These are phyloP conservation scores for Salix suchowensis DNA, from an alignment of 345 rosid genomes.

Conservation along the genomic window DNA sequence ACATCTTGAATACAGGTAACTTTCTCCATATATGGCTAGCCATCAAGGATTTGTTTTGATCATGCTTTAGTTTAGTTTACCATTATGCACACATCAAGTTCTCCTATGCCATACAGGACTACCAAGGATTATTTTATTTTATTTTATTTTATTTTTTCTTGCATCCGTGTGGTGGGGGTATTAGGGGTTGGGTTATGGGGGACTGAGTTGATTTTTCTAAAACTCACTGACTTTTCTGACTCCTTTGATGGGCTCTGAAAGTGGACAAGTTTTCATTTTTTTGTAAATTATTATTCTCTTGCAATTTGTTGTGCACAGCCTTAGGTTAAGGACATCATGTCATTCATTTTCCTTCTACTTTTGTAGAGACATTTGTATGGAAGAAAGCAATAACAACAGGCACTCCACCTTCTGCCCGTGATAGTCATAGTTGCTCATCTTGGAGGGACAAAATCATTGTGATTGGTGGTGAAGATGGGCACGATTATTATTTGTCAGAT, in stretches of 20 bases:
- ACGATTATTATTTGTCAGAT: constrained; percentile 88
- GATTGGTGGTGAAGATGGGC: constrained; percentile 95
- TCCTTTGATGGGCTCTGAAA: not conserved
- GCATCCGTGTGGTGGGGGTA: not conserved
- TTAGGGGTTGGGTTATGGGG: not conserved
- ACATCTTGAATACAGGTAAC: constrained; percentile 85
- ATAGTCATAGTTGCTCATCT: constrained; percentile 93
- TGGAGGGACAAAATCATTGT: constrained; percentile 87
- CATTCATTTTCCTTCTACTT: not conserved
- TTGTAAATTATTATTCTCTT: not conserved
- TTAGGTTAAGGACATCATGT: not conserved
- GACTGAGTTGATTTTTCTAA: not conserved
- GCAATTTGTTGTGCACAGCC: not conserved
- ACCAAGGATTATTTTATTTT: not conserved
- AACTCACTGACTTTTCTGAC: not conserved
- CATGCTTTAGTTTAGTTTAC: not conserved
- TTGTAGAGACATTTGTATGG: constrained; percentile 93
- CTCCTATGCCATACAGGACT: not conserved
- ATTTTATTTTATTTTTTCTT: not conserved
- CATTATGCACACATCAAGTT: not conserved
- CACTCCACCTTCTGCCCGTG: constrained; percentile 82
- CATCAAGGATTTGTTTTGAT: not conserved
- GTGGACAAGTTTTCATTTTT: not conserved
- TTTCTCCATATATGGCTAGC: not conserved
- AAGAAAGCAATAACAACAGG: constrained; percentile 70